Percentiles rank a stretch among this genome's conserved stretches.
phyloP scores from a whole-genome alignment of 805 yeast species.

The Clavispora phyllophila region DNA sequence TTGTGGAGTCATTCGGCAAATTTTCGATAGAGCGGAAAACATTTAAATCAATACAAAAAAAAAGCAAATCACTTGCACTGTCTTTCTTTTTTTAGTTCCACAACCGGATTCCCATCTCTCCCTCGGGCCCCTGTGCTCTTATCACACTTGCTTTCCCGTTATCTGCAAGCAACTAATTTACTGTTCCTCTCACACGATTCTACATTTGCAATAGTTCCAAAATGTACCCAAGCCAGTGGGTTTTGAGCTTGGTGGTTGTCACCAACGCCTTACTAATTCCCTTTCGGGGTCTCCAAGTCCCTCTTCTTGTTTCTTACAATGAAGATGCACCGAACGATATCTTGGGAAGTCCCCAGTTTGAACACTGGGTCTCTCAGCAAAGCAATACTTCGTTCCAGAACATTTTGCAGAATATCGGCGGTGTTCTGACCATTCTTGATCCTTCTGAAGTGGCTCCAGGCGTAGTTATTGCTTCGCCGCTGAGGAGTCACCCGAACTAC shows the following conservation, averaged over 20 bases:
- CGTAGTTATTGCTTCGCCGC: slow-evolving; percentile 82
- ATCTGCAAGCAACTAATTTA: neutral
- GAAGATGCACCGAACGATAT: neutral
- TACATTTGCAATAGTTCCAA: neutral
- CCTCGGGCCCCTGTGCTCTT: neutral
- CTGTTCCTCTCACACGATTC: neutral
- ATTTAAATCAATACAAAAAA: too few species aligned
- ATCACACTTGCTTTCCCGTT: neutral
- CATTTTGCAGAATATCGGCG: slow-evolving; percentile 55
- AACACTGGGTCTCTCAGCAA: slow-evolving; percentile 45
- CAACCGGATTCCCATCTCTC: neutral
- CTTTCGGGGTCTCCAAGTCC: neutral
- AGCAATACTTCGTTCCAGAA: slow-evolving; percentile 37
- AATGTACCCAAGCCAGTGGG: neutral
- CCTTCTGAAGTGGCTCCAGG: slow-evolving; percentile 48
- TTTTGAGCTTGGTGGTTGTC: neutral
- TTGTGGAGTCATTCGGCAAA: neutral
- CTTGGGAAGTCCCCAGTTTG: slow-evolving; percentile 5
- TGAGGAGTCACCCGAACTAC: slow-evolving; percentile 66
- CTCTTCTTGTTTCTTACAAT: neutral
- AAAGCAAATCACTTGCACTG: neutral
- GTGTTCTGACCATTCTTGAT: slow-evolving; percentile 30
- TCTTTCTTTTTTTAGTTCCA: neutral
- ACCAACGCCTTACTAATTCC: neutral
- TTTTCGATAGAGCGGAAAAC: neutral